These are phyloP conservation scores for Aspergillus neoniger DNA, from an alignment of 2,329 filamentous ascomycete species.

Conservation along the genomic window DNA sequence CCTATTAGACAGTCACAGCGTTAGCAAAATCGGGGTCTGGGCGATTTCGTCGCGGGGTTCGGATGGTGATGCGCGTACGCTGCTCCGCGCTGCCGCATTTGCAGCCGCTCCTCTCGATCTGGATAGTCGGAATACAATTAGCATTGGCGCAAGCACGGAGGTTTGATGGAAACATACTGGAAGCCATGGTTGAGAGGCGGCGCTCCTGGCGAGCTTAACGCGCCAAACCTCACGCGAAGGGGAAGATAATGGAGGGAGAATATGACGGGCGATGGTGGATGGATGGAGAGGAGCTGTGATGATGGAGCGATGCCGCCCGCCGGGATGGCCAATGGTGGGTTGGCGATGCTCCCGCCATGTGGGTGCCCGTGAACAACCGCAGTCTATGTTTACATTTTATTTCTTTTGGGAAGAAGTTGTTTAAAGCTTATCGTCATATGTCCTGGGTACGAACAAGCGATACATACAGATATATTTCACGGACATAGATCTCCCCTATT, in stretches of 20 bases:
- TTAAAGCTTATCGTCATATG: no score
- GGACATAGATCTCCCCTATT: no score
- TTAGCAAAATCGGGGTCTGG: constrained; percentile 25
- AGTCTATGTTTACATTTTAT: not conserved
- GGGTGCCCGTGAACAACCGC: constrained; percentile 3
- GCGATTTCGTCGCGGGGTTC: constrained; percentile 25
- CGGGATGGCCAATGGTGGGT: not conserved
- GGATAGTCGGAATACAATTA: constrained; percentile 13
- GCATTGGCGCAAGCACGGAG: not conserved
- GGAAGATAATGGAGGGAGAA: not conserved
- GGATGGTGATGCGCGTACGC: constrained; percentile 47
- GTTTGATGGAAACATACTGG: constrained; percentile 32
- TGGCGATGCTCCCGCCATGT: not conserved
- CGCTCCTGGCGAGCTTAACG: constrained; percentile 32
- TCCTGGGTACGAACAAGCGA: no score
- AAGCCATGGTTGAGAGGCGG: constrained; percentile 40
- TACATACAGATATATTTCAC: no score
- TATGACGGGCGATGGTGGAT: constrained; percentile 10
- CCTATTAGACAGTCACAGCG: constrained; percentile 33
- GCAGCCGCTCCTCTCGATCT: constrained; percentile 57
- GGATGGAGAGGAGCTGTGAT: constrained; percentile 9
- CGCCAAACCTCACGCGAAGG: constrained; percentile 27
- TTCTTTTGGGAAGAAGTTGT: not conserved
- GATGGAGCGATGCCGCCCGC: constrained; percentile 11
- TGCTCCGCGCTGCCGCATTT: constrained; percentile 60